Evolutionary conservation across 805 yeast species (phyloP), one percentile per base, ranked within the genome.

Genomic region (Yamadazyma philogaea): DNA sequence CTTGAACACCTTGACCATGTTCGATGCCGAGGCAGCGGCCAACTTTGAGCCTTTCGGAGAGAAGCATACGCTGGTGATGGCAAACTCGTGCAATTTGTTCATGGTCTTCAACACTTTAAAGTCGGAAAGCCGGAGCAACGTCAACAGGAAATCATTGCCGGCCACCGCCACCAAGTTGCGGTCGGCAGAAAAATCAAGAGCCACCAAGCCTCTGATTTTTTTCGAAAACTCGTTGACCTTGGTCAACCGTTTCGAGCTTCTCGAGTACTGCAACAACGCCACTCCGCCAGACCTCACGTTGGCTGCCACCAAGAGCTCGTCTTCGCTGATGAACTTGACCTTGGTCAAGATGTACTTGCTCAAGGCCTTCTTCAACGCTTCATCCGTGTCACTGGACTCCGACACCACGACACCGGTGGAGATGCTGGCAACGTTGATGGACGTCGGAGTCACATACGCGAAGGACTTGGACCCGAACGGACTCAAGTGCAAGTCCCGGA

Each of bases 21-120:
- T 82, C 2, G 93, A 86, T 1, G 90, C 95, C 26, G 91, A 82
- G 0, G 80, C 82, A 17, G 87, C 76, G 2, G 87, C 91, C 37
- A 87, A 63, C 42, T 72, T 72, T 39, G 75, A 64, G 6, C 90
- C 88, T 56, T 79, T 72, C 11, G 85, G 82, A 4, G 88, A 81
- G 46, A 87, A 81, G 2, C 78, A 67, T 7, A 87, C 78, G 34
- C 77, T 74, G 0, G 96, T 88, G 40, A 88, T 81, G 19, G 95
- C 88, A 59, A 86, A 86, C 7, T 74, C 68, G 59, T 89, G 96
- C 42, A 85, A 80, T 46, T 83, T 77, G 33, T 74, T 74, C 42
- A 79, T 66, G 6, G 70, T 64, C 44, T 74, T 78, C 19, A 79
- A 52, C 10, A 74, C 60, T 33, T 74, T 70, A 45, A 89, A 74